Percentiles rank a stretch among this genome's conserved stretches.
Conservation (phyloP, 306 rosid species). For the Parietaria judaica region DNA sequence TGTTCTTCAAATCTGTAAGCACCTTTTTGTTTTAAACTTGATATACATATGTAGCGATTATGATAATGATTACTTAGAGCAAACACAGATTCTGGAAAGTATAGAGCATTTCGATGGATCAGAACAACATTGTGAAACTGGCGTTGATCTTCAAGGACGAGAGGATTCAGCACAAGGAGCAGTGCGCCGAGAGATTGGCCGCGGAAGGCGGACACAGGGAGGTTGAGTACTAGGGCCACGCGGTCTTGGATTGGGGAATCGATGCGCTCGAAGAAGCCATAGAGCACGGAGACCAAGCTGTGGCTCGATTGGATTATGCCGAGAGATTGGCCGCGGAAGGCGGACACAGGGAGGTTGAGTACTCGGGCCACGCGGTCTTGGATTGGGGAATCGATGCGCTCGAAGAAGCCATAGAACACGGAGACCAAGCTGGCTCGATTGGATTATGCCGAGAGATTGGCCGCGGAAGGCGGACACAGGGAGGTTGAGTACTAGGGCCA, state of each 20-base stretch:
- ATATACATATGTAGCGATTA: neutral
- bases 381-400: too few relatives aligned
- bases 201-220: too few relatives aligned
- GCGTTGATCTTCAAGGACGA: constrained; percentile 58
- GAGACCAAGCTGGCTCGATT: too few relatives aligned
- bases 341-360: constrained; percentile 57
- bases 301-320: too few relatives aligned
- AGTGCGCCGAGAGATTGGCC: constrained; percentile 88
- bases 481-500: constrained; percentile 82
- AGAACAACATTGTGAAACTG: constrained; percentile 53
- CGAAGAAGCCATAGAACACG: too few relatives aligned
- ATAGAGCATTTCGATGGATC: constrained; percentile 55
- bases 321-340: too few relatives aligned
- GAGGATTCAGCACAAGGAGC: constrained; percentile 65
- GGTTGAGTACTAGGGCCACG: too few relatives aligned
- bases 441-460: too few relatives aligned
- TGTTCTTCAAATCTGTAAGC: constrained; percentile 14
- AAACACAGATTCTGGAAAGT: constrained; percentile 26
- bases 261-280: too few relatives aligned
- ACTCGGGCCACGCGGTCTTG: constrained; percentile 85
- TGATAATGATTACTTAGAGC: neutral
- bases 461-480: constrained; percentile 46
- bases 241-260: too few relatives aligned
- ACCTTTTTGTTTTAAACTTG: neutral
- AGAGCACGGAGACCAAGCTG: too few relatives aligned